phyloP scores from a whole-genome alignment of 441 rosid genomes.

The Viola pubescens region DNA sequence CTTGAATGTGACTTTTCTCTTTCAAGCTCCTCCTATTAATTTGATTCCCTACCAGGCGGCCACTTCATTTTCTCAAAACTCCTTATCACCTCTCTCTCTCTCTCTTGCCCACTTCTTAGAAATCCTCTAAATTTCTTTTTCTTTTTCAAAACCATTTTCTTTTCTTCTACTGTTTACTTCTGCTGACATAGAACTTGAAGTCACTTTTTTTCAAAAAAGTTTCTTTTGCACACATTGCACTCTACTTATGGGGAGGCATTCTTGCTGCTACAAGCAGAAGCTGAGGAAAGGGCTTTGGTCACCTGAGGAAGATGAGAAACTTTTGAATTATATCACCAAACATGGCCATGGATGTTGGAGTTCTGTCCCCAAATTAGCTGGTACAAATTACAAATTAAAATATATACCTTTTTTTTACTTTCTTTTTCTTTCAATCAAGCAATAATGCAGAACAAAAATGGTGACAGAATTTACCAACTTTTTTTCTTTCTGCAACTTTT shows the following conservation, averaged over 20 bases:
- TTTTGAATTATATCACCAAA: conserved; percentile 54
- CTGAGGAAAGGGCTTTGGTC: conserved; percentile 85
- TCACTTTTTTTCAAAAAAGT: not conserved
- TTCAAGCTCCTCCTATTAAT: conserved; percentile 30
- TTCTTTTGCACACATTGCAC: conserved; percentile 9
- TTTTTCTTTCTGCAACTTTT: not conserved
- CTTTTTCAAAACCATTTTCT: not conserved
- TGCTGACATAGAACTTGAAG: conserved; percentile 15
- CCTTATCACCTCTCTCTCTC: conserved; percentile 9
- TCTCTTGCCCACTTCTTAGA: conserved; percentile 15
- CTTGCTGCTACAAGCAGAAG: conserved; percentile 77
- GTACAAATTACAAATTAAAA: conserved; percentile 20
- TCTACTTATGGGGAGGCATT: conserved; percentile 64
- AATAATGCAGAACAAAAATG: not conserved
- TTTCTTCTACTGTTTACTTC: not conserved
- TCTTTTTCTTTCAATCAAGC: not conserved
- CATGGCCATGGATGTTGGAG: conserved; percentile 91
- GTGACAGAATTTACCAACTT: not conserved
- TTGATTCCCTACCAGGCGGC: conserved; percentile 29
- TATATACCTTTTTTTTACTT: not conserved
- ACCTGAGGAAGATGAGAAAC: conserved; percentile 85
- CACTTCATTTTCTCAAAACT: conserved; percentile 29
- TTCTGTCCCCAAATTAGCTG: conserved; percentile 80
- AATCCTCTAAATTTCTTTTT: conserved; percentile 13
- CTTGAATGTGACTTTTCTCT: conserved; percentile 37